Conservation (phyloP, 1,284 basidiomycete genomes). For the Pseudozyma hubeiensis region DNA sequence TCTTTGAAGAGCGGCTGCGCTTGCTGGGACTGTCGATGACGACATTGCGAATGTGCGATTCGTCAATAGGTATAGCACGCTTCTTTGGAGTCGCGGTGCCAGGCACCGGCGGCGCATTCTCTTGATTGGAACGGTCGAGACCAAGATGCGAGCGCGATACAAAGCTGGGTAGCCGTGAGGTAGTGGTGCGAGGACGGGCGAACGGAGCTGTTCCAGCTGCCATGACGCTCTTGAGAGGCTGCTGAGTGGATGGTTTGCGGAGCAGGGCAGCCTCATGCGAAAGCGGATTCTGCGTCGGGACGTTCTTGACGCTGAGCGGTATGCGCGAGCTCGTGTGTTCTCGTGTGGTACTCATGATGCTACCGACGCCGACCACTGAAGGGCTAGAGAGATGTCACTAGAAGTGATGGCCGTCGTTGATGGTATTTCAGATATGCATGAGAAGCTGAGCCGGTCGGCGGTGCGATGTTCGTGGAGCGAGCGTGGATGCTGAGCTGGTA, state of each 20-base stretch:
- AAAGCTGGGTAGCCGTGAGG: constrained; percentile 38
- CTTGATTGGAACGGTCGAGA: constrained; percentile 43
- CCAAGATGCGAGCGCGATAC: constrained; percentile 48
- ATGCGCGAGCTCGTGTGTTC: constrained; percentile 37
- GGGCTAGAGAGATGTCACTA: constrained; percentile 11
- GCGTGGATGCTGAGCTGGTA: not conserved
- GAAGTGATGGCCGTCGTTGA: constrained; percentile 7
- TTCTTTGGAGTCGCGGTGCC: constrained; percentile 61
- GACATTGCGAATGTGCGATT: constrained; percentile 60
- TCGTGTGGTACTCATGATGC: constrained; percentile 37
- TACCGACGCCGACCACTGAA: constrained; percentile 4
- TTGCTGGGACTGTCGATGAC: constrained; percentile 54
- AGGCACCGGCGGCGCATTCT: constrained; percentile 23
- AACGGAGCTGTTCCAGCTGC: constrained; percentile 1
- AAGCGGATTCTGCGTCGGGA: constrained; percentile 26
- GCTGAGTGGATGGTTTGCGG: constrained; percentile 28
- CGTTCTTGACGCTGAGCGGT: constrained; percentile 50
- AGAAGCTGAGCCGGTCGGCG: constrained; percentile 3
- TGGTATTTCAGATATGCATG: constrained; percentile 19
- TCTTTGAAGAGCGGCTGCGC: constrained; percentile 54
- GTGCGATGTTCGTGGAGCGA: not conserved
- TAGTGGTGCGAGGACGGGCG: constrained; percentile 31
- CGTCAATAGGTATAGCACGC: constrained; percentile 63
- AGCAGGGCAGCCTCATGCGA: constrained; percentile 21
- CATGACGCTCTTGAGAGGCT: constrained; percentile 9